phyloP scores from a whole-genome alignment of 2,329 filamentous ascomycete species.

The Pseudopyrenochaeta lycopersici region DNA sequence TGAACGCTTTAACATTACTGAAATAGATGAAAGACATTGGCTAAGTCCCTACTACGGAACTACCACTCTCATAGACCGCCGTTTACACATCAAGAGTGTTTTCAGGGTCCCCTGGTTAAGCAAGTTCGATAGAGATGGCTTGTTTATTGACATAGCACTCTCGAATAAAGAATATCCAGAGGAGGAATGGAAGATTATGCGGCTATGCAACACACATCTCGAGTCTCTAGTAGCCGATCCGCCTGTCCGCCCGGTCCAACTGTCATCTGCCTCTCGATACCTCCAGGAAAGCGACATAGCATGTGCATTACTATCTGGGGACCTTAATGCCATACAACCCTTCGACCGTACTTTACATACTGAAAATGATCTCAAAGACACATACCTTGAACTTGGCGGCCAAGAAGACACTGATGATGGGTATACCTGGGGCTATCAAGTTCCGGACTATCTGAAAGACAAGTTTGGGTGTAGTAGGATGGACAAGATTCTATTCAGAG shows the following conservation, averaged over 20 bases:
- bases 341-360: slow-evolving; percentile 61
- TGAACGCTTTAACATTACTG: slow-evolving; percentile 59
- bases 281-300: slow-evolving; percentile 52
- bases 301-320: slow-evolving; percentile 61
- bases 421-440: slow-evolving; percentile 68
- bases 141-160: slow-evolving; percentile 62
- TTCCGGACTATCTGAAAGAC: slow-evolving; percentile 49
- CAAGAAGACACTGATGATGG: slow-evolving; percentile 61
- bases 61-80: slow-evolving; percentile 60
- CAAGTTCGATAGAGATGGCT: slow-evolving; percentile 61
- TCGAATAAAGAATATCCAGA: slow-evolving; percentile 1
- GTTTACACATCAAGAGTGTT: slow-evolving; percentile 54
- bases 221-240: slow-evolving; percentile 62
- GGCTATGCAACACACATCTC: slow-evolving; percentile 66
- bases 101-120: slow-evolving; percentile 64
- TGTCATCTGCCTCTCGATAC: slow-evolving; percentile 55
- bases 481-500: slow-evolving; percentile 64
- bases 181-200: slow-evolving; percentile 39
- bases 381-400: slow-evolving; percentile 62
- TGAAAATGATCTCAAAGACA: slow-evolving; percentile 61
- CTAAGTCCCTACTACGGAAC: slow-evolving; percentile 61
- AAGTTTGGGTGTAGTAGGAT: slow-evolving; percentile 62
- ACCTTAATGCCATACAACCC: slow-evolving; percentile 66
- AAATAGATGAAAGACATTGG: slow-evolving; percentile 57
- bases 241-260: slow-evolving; percentile 60